Evolutionary conservation across 1,284 basidiomycete species (phyloP).

Genomic region (Pholiota adiposa): DNA sequence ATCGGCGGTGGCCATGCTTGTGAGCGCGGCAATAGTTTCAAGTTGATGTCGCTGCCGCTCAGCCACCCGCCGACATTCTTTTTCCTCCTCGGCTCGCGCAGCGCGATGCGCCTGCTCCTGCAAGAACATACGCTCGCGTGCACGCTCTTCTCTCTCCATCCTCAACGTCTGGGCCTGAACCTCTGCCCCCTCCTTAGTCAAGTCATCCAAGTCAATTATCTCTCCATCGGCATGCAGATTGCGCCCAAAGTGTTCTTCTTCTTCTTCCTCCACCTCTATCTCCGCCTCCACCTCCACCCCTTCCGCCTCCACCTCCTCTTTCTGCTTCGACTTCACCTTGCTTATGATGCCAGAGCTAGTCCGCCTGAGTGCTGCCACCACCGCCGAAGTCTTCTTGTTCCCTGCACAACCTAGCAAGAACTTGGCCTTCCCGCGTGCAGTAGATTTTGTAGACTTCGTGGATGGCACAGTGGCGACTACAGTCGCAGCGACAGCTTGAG

Average conservation of each 20-base stretch:
- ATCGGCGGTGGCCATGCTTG: background rate
- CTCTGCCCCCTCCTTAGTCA: background rate
- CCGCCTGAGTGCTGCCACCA: slow-evolving; percentile 15
- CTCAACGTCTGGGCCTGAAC: background rate
- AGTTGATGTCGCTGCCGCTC: slow-evolving; percentile 6
- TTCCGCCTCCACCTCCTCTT: slow-evolving; percentile 9
- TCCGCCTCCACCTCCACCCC: slow-evolving; percentile 8
- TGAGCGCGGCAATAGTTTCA: background rate
- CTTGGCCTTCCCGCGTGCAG: slow-evolving; percentile 15
- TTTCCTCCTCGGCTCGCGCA: slow-evolving; percentile 9
- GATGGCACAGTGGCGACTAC: background rate
- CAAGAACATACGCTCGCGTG: background rate
- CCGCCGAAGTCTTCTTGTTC: background rate
- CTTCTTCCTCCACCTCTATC: slow-evolving; percentile 8
- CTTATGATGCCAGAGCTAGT: slow-evolving; percentile 19
- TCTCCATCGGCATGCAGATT: slow-evolving; percentile 1
- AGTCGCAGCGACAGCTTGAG: slow-evolving; percentile 3
- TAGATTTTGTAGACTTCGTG: background rate
- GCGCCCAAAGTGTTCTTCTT: slow-evolving; percentile 4
- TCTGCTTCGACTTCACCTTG: slow-evolving; percentile 5
- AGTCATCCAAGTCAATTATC: background rate
- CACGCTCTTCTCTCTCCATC: slow-evolving; percentile 1
- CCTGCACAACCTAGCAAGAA: slow-evolving; percentile 16
- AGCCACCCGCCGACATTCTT: slow-evolving; percentile 1
- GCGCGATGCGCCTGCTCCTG: slow-evolving; percentile 5